phyloP scores from a whole-genome alignment of 257 asterid species.

The Ocimum tenuiflorum region DNA sequence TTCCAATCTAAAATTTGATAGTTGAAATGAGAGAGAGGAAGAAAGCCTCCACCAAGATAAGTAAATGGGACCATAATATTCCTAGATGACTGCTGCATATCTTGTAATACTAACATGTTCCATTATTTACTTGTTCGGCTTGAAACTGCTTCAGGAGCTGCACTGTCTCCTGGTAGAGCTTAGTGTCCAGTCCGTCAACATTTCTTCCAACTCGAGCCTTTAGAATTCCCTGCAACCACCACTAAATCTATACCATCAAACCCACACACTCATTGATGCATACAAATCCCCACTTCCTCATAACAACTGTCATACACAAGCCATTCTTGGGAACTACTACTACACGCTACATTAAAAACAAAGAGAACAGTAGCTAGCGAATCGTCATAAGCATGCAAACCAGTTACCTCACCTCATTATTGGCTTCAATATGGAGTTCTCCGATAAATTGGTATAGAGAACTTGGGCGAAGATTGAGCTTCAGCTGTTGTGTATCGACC shows the following conservation, averaged over 20 bases:
- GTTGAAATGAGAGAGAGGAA: too few species aligned
- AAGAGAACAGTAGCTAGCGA: too few species aligned
- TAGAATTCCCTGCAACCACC: conserved; percentile 53
- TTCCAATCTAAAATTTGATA: not conserved
- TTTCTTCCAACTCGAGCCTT: conserved; percentile 90
- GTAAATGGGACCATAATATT: not conserved
- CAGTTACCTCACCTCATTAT: conserved; percentile 65
- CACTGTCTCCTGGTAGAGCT: conserved; percentile 72
- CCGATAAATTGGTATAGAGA: conserved; percentile 84
- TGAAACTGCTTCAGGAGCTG: conserved; percentile 63
- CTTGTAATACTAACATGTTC: conserved; percentile 13
- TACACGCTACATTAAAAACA: too few species aligned
- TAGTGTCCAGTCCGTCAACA: conserved; percentile 85
- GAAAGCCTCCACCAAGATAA: not conserved
- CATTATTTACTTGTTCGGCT: conserved; percentile 42
- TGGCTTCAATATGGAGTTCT: conserved; percentile 56
- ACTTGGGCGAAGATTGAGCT: conserved; percentile 53
- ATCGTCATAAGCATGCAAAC: not conserved
- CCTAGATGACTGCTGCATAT: not conserved
- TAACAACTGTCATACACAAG: not conserved
- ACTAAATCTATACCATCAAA: not conserved
- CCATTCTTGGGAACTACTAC: too few species aligned
- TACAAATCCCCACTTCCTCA: not conserved
- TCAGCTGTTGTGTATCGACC: conserved; percentile 58
- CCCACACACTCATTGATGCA: not conserved